Conservation (phyloP, 192 early-diverging fungal genomes). For the Fimicolochytrium jonesii region DNA sequence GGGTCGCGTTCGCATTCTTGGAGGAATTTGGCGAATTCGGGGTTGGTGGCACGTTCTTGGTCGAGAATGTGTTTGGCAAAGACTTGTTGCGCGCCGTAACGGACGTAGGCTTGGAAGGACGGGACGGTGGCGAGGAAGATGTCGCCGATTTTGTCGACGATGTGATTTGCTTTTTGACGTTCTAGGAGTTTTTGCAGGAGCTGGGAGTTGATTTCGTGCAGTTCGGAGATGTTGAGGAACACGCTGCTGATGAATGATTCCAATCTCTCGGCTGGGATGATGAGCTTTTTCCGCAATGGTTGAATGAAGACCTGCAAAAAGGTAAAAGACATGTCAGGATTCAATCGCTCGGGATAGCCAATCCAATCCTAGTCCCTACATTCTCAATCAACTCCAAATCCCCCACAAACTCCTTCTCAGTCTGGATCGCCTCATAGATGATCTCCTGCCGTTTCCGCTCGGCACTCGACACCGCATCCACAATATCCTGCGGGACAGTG, state of each 20-base stretch:
- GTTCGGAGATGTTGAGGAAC: constrained; percentile 36
- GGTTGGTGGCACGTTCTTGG: constrained; percentile 67
- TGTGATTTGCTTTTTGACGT: constrained; percentile 48
- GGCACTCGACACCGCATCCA: constrained; percentile 61
- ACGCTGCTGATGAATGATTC: constrained; percentile 69
- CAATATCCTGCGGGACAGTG: constrained; percentile 70
- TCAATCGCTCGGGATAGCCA: not conserved
- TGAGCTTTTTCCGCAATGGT: constrained; percentile 43
- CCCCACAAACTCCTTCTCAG: constrained; percentile 86
- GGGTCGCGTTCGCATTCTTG: constrained; percentile 71
- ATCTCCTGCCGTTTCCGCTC: constrained; percentile 90
- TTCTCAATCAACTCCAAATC: constrained; percentile 78
- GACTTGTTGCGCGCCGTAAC: constrained; percentile 82
- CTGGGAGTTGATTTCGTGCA: constrained; percentile 36
- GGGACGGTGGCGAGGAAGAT: constrained; percentile 70
- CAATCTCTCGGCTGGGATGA: constrained; percentile 59
- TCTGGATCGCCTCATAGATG: constrained; percentile 89
- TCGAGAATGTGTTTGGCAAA: constrained; percentile 80
- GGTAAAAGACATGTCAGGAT: not conserved
- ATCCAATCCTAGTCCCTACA: constrained; percentile 19
- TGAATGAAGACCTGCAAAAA: constrained; percentile 28
- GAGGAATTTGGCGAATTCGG: constrained; percentile 70
- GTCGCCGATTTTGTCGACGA: constrained; percentile 84
- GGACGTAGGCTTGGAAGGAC: constrained; percentile 72
- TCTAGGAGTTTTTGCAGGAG: constrained; percentile 30